Base-by-base conservation (phyloP, 2,329 filamentous ascomycete species). In the Cryphonectria nitschkei region DNA sequence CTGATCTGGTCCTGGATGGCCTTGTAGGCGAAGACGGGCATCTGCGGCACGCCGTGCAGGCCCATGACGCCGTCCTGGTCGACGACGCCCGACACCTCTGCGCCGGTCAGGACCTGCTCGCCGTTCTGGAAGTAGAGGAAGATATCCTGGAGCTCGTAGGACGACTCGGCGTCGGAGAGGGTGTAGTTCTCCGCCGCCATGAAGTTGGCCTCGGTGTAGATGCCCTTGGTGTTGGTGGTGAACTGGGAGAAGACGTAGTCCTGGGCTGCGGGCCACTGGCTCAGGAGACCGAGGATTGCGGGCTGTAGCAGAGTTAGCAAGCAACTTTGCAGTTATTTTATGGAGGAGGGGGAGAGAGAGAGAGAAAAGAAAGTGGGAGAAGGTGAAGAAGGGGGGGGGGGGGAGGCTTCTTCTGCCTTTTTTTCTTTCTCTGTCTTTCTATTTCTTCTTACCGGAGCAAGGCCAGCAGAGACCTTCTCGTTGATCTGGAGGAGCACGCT, bases 1-100 rank as follows among this genome's bases (percentile, higher is more conserved):
- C 78, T 82, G 65, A 85, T 74, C 72, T 84, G 79, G 69, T 87
- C 84, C 5, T 77, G 63, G 62, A 82, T 77, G 1, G 83, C 81
- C 73, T 87, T 85, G 77, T 86, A 85, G 1, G 82, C 78, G 62
- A 82, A 83, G 0, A 86, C 43, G 1, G 84, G 84, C 76, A 84
- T 82, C 67, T 80, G 75, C 1, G 85, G 85, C 4, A 81, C 76
- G 56, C 82, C 82, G 71, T 84, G 80, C 56, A 76, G 77, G 62
- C 77, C 76, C 77, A 79, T 78, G 61, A 75, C 73, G 39, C 78
- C 80, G 67, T 82, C 79, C 16, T 72, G 70, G 37, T 78, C 69
- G 65, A 79, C 74, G 54, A 79, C 74, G 8, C 69, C 63, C 34
- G 74, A 68, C 26, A 80, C 72, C 5, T 75, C 70, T 2, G 78